Evolutionary conservation across 495 filamentous ascomycete species (phyloP).

Genomic region (Cenococcum geophilum): DNA sequence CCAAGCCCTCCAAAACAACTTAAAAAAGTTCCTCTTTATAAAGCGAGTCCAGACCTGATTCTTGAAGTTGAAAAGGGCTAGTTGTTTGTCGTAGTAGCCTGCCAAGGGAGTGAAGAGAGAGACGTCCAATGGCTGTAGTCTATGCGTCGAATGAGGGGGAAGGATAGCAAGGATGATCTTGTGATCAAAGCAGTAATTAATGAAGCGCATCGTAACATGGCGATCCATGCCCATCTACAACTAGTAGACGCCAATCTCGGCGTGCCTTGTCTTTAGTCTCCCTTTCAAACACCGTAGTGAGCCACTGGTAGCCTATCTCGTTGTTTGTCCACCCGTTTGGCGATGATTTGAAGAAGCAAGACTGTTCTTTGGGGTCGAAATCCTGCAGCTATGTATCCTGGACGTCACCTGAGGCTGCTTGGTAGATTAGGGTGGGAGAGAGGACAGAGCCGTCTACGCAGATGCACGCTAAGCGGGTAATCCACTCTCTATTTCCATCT

Average conservation of each 20-base stretch:
- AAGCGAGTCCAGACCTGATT: background rate
- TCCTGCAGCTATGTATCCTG: slow-evolving; percentile 15
- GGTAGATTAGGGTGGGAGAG: slow-evolving; percentile 16
- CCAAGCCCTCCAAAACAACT: too few relatives aligned
- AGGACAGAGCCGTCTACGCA: slow-evolving; percentile 12
- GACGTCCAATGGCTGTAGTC: slow-evolving; percentile 20
- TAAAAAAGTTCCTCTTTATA: background rate
- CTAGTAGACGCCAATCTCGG: background rate
- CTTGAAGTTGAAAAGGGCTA: background rate
- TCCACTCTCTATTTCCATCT: slow-evolving; percentile 11
- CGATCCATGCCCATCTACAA: slow-evolving; percentile 18
- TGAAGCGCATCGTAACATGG: slow-evolving; percentile 15
- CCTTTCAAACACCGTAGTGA: slow-evolving; percentile 16
- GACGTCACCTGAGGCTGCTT: slow-evolving; percentile 11
- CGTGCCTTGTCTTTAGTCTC: slow-evolving; percentile 8
- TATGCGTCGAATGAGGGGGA: slow-evolving; percentile 20
- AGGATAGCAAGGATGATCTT: slow-evolving; percentile 9
- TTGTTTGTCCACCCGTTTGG: slow-evolving; percentile 20
- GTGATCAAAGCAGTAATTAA: slow-evolving; percentile 7
- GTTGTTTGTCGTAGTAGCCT: slow-evolving; percentile 3
- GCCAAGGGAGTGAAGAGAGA: slow-evolving; percentile 20
- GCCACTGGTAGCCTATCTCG: slow-evolving; percentile 12
- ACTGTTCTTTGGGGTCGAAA: slow-evolving; percentile 5
- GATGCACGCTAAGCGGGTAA: slow-evolving; percentile 16
- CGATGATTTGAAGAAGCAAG: slow-evolving; percentile 7